These are phyloP conservation scores for Chlamydomonas eustigma DNA, from an alignment of 139 green algal species.

Conservation along the genomic window DNA sequence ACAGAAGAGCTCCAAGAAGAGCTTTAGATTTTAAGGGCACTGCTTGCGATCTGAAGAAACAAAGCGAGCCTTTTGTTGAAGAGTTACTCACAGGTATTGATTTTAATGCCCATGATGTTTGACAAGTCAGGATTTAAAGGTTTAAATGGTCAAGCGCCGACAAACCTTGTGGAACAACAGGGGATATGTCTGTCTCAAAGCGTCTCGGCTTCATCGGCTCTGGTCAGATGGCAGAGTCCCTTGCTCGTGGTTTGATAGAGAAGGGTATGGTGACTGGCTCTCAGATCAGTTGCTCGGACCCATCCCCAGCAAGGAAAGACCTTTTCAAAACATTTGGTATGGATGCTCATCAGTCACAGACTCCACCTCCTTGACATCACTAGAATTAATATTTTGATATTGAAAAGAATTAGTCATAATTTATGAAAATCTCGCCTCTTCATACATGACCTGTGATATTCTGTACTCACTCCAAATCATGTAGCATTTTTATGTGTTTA, in stretches of 20 bases:
- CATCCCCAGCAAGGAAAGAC: constrained; percentile 51
- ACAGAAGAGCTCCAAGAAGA: neutral
- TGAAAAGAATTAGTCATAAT: too few species aligned
- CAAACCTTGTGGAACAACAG: too few species aligned
- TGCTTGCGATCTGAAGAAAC: neutral
- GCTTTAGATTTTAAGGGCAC: constrained; percentile 2
- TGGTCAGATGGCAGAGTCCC: constrained; percentile 87
- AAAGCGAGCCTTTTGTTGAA: neutral
- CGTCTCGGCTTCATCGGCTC: constrained; percentile 68
- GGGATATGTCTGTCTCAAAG: constrained; percentile 16
- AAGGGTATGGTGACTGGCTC: constrained; percentile 45
- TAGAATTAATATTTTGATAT: too few species aligned
- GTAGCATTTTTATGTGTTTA: too few species aligned
- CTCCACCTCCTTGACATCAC: too few species aligned
- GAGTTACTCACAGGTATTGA: neutral
- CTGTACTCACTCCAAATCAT: too few species aligned
- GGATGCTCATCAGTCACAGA: too few species aligned
- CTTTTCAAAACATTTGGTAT: constrained; percentile 66
- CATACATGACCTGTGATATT: too few species aligned
- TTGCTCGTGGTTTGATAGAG: constrained; percentile 79
- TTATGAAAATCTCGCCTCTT: too few species aligned
- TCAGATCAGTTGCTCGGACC: constrained; percentile 67
- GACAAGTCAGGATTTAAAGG: too few species aligned
- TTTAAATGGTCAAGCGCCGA: too few species aligned
- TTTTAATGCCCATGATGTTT: too few species aligned